Percentiles rank a stretch among this genome's conserved stretches.
Conservation (phyloP, 2,329 filamentous ascomycete genomes). For the Alternaria sp. region DNA sequence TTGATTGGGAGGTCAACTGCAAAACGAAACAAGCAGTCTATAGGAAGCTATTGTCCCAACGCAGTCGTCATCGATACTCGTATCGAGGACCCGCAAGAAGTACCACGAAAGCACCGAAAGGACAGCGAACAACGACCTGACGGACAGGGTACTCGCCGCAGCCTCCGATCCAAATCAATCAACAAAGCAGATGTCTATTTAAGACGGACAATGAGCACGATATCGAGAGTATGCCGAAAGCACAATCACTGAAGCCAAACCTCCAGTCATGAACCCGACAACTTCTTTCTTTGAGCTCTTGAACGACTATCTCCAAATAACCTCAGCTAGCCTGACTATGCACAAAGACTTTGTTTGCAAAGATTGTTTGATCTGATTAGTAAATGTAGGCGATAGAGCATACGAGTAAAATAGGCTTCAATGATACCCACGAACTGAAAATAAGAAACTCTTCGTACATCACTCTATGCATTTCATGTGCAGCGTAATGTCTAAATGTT, state of each 20-base stretch:
- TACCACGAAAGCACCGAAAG: constrained; percentile 4
- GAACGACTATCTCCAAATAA: not conserved
- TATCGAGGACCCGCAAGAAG: not conserved
- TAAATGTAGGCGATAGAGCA: too few relatives aligned
- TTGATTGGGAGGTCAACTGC: not conserved
- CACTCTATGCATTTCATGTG: too few relatives aligned
- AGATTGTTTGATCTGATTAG: too few relatives aligned
- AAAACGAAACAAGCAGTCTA: not conserved
- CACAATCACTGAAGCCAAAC: not conserved
- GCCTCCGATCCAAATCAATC: not conserved
- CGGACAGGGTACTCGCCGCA: not conserved
- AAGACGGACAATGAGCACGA: not conserved
- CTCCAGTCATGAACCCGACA: not conserved
- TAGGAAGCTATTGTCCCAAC: not conserved
- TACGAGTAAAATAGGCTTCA: too few relatives aligned
- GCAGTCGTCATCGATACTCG: not conserved
- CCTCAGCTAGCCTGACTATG: not conserved
- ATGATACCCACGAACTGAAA: too few relatives aligned
- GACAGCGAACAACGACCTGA: not conserved
- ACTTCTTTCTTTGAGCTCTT: not conserved
- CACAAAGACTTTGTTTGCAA: not conserved
- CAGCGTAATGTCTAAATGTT: too few relatives aligned
- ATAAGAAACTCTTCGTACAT: too few relatives aligned
- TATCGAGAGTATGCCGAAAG: not conserved
- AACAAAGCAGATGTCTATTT: not conserved